Conservation (phyloP, 768 basidiomycete species). For the Boletus rufocinnamomeus region DNA sequence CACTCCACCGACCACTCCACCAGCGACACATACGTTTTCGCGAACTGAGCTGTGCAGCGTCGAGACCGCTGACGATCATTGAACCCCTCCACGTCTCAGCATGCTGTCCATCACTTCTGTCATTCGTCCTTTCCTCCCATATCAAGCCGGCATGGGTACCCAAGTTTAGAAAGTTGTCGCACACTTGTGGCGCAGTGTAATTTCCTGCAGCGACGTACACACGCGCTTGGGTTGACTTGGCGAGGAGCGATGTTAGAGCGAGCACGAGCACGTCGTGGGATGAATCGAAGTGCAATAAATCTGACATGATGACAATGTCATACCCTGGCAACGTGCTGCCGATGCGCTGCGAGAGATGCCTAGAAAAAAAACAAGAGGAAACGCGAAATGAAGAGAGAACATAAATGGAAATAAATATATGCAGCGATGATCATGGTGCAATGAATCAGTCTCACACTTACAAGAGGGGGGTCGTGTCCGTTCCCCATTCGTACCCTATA, state of each 20-base stretch:
- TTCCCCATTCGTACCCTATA: conserved; percentile 67
- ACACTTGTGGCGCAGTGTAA: conserved; percentile 56
- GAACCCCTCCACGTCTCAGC: conserved; percentile 49
- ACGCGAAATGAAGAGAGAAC: not conserved
- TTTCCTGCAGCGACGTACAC: conserved; percentile 65
- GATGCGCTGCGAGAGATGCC: conserved; percentile 13
- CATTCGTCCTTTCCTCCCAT: conserved; percentile 45
- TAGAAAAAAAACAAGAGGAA: conserved; percentile 10
- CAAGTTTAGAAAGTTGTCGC: conserved; percentile 52
- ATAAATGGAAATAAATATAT: not conserved
- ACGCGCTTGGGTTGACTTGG: conserved; percentile 40
- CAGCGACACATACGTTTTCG: conserved; percentile 62
- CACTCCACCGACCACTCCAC: conserved; percentile 59
- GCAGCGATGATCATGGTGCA: not conserved
- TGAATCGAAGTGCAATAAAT: conserved; percentile 67
- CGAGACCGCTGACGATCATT: conserved; percentile 48
- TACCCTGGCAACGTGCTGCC: conserved; percentile 37
- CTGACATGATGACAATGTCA: conserved; percentile 67
- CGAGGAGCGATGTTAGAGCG: conserved; percentile 53
- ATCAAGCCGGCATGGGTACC: conserved; percentile 42
- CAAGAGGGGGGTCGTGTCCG: conserved; percentile 47
- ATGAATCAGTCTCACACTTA: conserved; percentile 33
- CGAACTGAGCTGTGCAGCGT: conserved; percentile 45
- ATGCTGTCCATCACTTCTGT: not conserved
- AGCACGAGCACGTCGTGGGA: conserved; percentile 59